Evolutionary conservation across 1,139 yeast species (phyloP).

Genomic region (Hemisphaericaspora subhashii): DNA sequence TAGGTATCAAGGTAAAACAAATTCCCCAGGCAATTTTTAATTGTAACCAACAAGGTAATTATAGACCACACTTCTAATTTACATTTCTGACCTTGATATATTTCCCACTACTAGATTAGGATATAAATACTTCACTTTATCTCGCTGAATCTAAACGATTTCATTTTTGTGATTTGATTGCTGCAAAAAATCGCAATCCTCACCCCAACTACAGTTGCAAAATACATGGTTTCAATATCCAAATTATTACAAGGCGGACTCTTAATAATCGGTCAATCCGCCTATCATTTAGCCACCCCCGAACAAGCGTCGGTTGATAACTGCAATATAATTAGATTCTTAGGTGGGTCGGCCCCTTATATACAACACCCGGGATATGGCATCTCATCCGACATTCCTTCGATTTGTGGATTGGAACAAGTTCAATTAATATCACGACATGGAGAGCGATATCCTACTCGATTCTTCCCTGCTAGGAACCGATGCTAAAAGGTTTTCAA

Average conservation of each 20-base stretch:
- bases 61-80: no score
- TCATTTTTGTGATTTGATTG: no score
- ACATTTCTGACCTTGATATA: no score
- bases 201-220: neutral
- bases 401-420: slow-evolving; percentile 53
- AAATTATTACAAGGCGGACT: slow-evolving; percentile 31
- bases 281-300: slow-evolving; percentile 31
- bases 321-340: slow-evolving; percentile 36
- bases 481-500: no score
- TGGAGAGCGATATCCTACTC: slow-evolving; percentile 66
- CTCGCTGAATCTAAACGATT: no score
- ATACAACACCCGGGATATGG: slow-evolving; percentile 42
- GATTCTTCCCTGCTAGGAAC: no score
- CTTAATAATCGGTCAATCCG: slow-evolving; percentile 24
- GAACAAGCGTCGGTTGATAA: slow-evolving; percentile 35
- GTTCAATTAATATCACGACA: slow-evolving; percentile 61
- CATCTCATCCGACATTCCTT: slow-evolving; percentile 45
- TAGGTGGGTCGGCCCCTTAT: slow-evolving; percentile 47
- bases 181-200: neutral
- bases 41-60: no score
- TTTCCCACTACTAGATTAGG: no score
- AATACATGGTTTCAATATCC: slow-evolving; percentile 39
- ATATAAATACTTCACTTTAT: no score
- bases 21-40: no score
- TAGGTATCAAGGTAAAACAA: no score